Evolutionary conservation across 345 rosid genomes (phyloP), one percentile per base, ranked within the genome.

Genomic region (Gossypium bickii): DNA sequence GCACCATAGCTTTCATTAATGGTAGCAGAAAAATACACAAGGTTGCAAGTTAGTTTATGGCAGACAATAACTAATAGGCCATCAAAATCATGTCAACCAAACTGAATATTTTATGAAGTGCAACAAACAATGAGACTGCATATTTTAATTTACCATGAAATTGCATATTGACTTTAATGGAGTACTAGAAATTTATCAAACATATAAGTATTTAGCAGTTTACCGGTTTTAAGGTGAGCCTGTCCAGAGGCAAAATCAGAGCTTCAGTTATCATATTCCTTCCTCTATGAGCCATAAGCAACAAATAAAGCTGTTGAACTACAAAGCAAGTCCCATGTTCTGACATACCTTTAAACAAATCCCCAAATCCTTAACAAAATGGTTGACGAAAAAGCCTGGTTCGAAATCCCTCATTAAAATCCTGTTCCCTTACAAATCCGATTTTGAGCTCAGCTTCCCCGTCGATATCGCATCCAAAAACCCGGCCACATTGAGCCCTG

Each of bases 271-370:
- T 97, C 53, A 94, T 84, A 82, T 79, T 70, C 51, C 94, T 97
- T 79, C 92, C 90, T 47, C 92, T 94, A 18, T 90, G 93, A 71
- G 97, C 97, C 90, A 88, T 92, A 12, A 94, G 93, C 12, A 97
- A 94, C 85, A 92, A 74, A 78, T 90, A 94, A 83, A 94, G 94
- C 86, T 92, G 97, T 24, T 92, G 97, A 25, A 97, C 92, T 64
- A 94, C 81, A 94, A 81, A 45, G 92, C 94, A n/a, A 94, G 83
- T 45, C 94, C 97, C 97, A 92, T 89, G 52, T 76, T 84, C 76
- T 92, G 84, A 65, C 98, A 94, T 72, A 90, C 97, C 60, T 86
- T 88, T 69, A 94, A 85, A 78, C 97, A 92, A 81, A 94, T 94
- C 75, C 93, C 98, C 74, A 92, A 85, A 76, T 92, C 98, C 83